phyloP scores from a whole-genome alignment of 176 grass and related monocot species.

The Aegilops speltoides region DNA sequence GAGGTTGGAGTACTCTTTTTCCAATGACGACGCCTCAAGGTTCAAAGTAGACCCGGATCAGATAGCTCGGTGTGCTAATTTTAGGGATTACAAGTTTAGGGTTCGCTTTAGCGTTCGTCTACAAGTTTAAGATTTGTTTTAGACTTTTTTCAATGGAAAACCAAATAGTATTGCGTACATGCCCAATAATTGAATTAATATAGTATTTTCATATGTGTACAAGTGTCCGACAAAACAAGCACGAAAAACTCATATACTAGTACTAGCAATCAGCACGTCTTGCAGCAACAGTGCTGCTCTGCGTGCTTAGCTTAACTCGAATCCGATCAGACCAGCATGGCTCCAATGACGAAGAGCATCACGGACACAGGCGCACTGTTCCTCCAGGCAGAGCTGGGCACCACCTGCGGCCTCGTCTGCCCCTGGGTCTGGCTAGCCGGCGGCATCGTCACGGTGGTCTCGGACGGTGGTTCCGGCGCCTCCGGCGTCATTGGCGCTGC shows the following conservation, averaged over 20 bases:
- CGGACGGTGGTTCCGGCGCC: neutral
- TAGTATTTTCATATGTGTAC: neutral
- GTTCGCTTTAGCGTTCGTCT: too few species aligned
- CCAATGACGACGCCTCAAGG: too few species aligned
- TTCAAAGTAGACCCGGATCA: too few species aligned
- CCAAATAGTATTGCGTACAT: too few species aligned
- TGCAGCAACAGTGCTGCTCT: neutral
- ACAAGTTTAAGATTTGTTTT: too few species aligned
- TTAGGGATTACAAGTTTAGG: too few species aligned
- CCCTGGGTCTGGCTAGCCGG: constrained; percentile 30
- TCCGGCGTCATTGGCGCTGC: constrained; percentile 33
- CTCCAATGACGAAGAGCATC: neutral
- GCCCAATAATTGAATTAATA: too few species aligned
- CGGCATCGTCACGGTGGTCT: constrained; percentile 24
- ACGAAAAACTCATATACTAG: neutral
- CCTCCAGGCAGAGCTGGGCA: constrained; percentile 49
- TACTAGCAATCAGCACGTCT: neutral
- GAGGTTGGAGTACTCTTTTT: too few species aligned
- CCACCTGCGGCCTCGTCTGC: constrained; percentile 46
- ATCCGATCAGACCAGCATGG: constrained; percentile 15
- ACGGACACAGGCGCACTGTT: neutral
- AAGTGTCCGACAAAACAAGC: neutral
- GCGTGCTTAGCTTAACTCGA: neutral
- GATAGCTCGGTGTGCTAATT: too few species aligned
- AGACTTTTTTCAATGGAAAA: too few species aligned